Evolutionary conservation across 192 early-diverging fungal species (phyloP), one percentile per base, ranked within the genome.

Genomic region (Globomyces pollinis-pini): DNA sequence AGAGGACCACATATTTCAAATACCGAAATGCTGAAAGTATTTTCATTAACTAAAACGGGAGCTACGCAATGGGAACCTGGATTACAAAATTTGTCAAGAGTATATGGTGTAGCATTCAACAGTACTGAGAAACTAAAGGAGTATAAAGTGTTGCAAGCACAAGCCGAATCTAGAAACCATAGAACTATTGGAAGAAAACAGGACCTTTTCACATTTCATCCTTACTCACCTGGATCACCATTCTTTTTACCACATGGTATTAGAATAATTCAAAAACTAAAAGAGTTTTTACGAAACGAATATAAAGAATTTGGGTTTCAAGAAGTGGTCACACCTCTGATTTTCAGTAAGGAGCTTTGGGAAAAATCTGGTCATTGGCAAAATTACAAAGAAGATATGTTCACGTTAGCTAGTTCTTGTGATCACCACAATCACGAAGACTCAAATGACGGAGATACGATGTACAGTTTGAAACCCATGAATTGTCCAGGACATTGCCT

Each of bases 401-500:
- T 92, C 67, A 75, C 66, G 39, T 62, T 74, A 9, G 23, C 21
- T 50, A n/a, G 44, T 56, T 12, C n/a, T 51, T 30, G 63, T 15
- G 20, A 34, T 15, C 38, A 72, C 76, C 8, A 5, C 5, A 16
- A 61, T 68, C 58, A 38, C 30, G 72, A 44, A 26, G 50, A 62
- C n/a, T 77, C 84, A 29, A 60, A 85, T 16, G 85, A 84, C 73
- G 89, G 89, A 6, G n/a, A n/a, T n/a, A n/a, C n/a, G n/a, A n/a
- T n/a, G n/a, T n/a, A n/a, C n/a, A n/a, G 44, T 11, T 74, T 97
- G n/a, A 97, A 97, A 63, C 94, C 94, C 9, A 97, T 97, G 94
- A 97, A 97, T 65, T 97, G 94, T 60, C 94, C 94, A 1, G 92
- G 92, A 1, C 94, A 97, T 66, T 97, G 94, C 64, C 59, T 95